A percentile compares a stretch with the other conserved stretches of the same genome.
These are phyloP conservation scores for Hyphochytrium catenoides DNA, from an alignment of 352 stramenopile genomes.

Conservation along the genomic window DNA sequence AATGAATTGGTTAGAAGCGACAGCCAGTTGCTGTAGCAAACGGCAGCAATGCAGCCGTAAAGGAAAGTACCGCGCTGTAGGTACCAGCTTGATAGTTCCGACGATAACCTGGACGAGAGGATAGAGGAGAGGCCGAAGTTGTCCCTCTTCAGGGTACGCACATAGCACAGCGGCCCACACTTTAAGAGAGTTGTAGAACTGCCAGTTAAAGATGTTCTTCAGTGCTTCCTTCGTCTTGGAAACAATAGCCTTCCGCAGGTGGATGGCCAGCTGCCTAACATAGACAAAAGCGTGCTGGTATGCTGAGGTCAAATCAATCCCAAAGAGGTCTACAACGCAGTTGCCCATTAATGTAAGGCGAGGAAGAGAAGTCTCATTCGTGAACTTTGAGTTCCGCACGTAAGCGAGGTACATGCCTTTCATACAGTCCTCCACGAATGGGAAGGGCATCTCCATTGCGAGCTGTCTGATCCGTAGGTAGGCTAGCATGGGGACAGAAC, in stretches of 20 bases:
- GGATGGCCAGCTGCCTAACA: constrained; percentile 92
- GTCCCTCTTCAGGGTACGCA: constrained; percentile 44
- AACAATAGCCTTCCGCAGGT: constrained; percentile 82
- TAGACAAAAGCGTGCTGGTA: constrained; percentile 99
- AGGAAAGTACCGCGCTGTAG: constrained; percentile 55
- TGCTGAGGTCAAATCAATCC: constrained; percentile 77
- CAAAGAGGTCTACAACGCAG: constrained; percentile 95
- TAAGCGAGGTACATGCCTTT: constrained; percentile 89
- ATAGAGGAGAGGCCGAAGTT: constrained; percentile 81
- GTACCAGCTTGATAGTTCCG: constrained; percentile 39
- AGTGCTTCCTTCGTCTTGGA: constrained; percentile 72
- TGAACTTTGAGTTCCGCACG: constrained; percentile 85
- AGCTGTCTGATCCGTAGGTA: constrained; percentile 89
- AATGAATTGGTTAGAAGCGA: constrained; percentile 81
- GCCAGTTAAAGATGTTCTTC: constrained; percentile 81
- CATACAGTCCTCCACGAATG: constrained; percentile 84
- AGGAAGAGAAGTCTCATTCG: constrained; percentile 48
- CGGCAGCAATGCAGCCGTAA: constrained; percentile 89
- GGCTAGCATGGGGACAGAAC: constrained; percentile 58
- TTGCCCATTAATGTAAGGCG: constrained; percentile 80
- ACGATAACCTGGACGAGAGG: constrained; percentile 73
- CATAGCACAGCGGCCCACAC: constrained; percentile 87
- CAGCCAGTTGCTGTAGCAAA: constrained; percentile 83
- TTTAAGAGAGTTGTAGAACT: constrained; percentile 91
- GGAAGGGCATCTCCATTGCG: constrained; percentile 78